Conservation (phyloP, 139 green algal species). For the Marvania coccoides region DNA sequence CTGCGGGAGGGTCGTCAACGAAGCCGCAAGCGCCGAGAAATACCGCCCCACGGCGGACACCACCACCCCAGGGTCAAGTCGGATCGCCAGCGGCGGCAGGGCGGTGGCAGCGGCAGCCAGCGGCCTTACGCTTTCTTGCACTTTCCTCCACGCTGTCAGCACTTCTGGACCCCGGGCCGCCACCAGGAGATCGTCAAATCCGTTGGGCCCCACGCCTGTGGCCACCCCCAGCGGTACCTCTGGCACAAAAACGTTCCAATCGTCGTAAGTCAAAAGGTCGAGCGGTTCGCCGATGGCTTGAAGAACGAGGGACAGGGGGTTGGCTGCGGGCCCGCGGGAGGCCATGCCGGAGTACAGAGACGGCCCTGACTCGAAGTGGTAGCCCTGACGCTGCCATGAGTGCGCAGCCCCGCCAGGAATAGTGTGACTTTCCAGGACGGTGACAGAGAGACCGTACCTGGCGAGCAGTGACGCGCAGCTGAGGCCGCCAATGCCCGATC, state of each 20-base stretch:
- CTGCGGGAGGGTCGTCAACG: constrained; percentile 33
- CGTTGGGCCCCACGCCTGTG: constrained; percentile 3
- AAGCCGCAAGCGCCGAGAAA: constrained; percentile 49
- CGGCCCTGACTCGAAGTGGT: constrained; percentile 86
- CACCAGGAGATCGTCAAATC: constrained; percentile 56
- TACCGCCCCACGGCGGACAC: constrained; percentile 68
- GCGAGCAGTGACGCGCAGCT: constrained; percentile 71
- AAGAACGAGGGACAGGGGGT: constrained; percentile 76
- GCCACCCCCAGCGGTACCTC: constrained; percentile 42
- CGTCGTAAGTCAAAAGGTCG: constrained; percentile 81
- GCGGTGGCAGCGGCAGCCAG: constrained; percentile 64
- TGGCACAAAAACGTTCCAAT: constrained; percentile 91
- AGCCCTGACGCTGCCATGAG: constrained; percentile 59
- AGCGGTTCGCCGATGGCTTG: constrained; percentile 73
- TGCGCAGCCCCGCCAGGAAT: constrained; percentile 80
- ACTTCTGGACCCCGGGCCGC: constrained; percentile 32
- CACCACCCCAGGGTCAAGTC: constrained; percentile 54
- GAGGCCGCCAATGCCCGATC: constrained; percentile 50
- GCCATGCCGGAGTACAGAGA: constrained; percentile 67
- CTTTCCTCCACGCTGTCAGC: constrained; percentile 39
- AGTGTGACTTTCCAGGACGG: constrained; percentile 66
- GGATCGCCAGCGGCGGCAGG: constrained; percentile 79
- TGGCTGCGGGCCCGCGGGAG: constrained; percentile 42
- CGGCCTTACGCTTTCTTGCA: constrained; percentile 78
- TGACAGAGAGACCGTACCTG: constrained; percentile 65